phyloP scores from a whole-genome alignment of 345 rosid species.

The Arabidopsis suecica region DNA sequence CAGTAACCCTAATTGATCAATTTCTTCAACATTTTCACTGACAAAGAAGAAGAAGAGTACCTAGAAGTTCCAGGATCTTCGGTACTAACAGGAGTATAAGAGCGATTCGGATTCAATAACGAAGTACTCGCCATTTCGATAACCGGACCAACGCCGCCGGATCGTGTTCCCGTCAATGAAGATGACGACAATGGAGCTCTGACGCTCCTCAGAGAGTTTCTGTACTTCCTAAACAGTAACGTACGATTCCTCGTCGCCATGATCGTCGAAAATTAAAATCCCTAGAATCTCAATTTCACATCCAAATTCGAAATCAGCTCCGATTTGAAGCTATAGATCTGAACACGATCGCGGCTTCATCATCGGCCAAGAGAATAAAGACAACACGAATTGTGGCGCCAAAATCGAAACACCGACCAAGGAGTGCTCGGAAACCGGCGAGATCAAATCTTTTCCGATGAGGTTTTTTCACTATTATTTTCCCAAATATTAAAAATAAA shows the following conservation, averaged over 20 bases:
- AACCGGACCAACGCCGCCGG: slow-evolving; percentile 68
- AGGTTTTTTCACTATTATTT: slow-evolving; percentile 7
- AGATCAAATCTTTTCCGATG: slow-evolving; percentile 8
- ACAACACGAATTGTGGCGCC: neutral
- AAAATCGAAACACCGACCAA: neutral
- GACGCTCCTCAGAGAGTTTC: slow-evolving; percentile 88
- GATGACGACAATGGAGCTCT: slow-evolving; percentile 60
- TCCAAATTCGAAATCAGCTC: slow-evolving; percentile 23
- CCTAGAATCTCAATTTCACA: slow-evolving; percentile 13
- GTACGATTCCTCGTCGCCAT: slow-evolving; percentile 94
- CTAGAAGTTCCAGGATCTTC: slow-evolving; percentile 89
- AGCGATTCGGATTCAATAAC: slow-evolving; percentile 64
- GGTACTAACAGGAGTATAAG: slow-evolving; percentile 84
- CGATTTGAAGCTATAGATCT: slow-evolving; percentile 47
- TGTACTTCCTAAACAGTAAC: slow-evolving; percentile 64
- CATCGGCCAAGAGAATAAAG: neutral
- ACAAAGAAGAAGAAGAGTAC: slow-evolving; percentile 42
- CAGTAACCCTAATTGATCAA: neutral
- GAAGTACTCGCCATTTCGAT: slow-evolving; percentile 86
- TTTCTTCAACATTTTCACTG: slow-evolving; percentile 16
- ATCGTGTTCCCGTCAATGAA: slow-evolving; percentile 36
- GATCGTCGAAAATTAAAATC: neutral
- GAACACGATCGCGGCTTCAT: slow-evolving; percentile 29
- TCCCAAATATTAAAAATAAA: neutral
- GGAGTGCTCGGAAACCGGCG: neutral